Evolutionary conservation across 129 eudicot species (phyloP), one percentile per base, ranked within the genome.

Genomic region (Rutidosis leptorrhynchoides): DNA sequence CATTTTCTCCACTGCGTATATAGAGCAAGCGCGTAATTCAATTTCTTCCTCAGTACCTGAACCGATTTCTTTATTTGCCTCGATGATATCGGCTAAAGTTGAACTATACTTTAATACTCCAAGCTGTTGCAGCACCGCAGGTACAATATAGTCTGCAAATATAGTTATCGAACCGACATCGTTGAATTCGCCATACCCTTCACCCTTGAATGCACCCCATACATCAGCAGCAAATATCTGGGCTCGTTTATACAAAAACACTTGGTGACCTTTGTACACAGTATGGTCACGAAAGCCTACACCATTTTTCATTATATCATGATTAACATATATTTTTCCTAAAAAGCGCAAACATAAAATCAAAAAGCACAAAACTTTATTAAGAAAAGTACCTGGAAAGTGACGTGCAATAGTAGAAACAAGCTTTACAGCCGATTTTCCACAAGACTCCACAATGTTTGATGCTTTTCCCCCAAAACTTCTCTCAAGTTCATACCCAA

Each of bases 41-140:
- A 92, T 82, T 80, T 92, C 98, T 85, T 92, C 98, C 65, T 85
- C 98, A 20, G 86, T 83, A 58, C 96, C 95, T 26, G 98, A 78
- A 33, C 80, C 76, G 48, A 92, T 74, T 73, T 83, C 95, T n/a
- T 53, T 64, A 54, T 76, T 83, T 28, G 71, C 74, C 68, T 83
- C 80, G 4, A 92, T 85, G 2, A 29, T 71, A 37, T 24, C 58
- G 62, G 80, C 77, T 17, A 92, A 75, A 27, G 79, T 71, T 14
- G 94, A 64, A 64, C 89, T 85, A 64, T 79, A 92, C 73, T 71
- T 83, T 58, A 92, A 81, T 21, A 92, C 96, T 65, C 98, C 96
- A 65, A 92, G 95, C 74, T 83, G 87, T 83, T 78, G 83, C 72
- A 92, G 95, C 24, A 92, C 96, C 7, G 98, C 98, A 42, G 96